Percentiles rank a stretch among this genome's conserved stretches.
Evolutionary conservation across 148 eudicot species (phyloP).

Genomic region (Vaccinium vitisidaea): DNA sequence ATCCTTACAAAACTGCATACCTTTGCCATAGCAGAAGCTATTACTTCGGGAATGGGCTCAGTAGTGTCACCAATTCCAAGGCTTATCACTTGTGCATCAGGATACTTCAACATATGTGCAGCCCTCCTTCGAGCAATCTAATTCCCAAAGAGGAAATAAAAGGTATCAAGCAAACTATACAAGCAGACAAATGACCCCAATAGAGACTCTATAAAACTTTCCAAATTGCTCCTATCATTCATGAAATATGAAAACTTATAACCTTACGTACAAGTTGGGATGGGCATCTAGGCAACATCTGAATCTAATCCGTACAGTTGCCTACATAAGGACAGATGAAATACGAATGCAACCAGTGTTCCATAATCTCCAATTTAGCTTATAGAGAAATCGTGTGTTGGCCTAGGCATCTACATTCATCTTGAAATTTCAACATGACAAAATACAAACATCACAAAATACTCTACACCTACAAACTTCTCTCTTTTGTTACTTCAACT

Average conservation of each 20-base stretch:
- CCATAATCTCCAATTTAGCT: neutral
- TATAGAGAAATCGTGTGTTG: neutral
- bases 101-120: slow-evolving; percentile 58
- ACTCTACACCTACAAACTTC: neutral
- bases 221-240: neutral
- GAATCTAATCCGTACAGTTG: neutral
- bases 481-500: neutral
- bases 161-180: neutral
- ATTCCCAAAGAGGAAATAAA: slow-evolving; percentile 1
- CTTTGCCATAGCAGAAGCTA: slow-evolving; percentile 67
- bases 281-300: neutral
- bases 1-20: slow-evolving; percentile 30
- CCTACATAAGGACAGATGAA: neutral
- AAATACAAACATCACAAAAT: neutral
- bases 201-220: neutral
- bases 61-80: slow-evolving; percentile 91
- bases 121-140: slow-evolving; percentile 75
- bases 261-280: neutral
- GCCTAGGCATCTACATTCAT: neutral
- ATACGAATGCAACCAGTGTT: neutral
- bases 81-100: slow-evolving; percentile 73
- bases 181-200: neutral
- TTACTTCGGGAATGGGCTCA: slow-evolving; percentile 63
- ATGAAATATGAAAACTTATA: neutral
- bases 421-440: neutral